phyloP scores from a whole-genome alignment of 352 stramenopile genomes.

The Phytophthora pisi region DNA sequence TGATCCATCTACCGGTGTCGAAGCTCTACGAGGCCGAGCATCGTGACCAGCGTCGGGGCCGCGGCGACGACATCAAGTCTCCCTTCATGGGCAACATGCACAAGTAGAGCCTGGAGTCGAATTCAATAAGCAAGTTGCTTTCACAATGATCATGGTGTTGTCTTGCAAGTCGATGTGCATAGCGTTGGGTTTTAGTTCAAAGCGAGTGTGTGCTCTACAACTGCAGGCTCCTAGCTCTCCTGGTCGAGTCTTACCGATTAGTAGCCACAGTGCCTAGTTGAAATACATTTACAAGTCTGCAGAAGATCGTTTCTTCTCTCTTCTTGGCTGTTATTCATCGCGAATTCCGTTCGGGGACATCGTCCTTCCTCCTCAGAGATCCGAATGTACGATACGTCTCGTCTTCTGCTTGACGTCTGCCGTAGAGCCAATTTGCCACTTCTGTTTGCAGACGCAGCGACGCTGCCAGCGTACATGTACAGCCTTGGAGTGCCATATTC shows the following conservation, averaged over 20 bases:
- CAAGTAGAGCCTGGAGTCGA: constrained; percentile 45
- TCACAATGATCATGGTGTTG: too few relatives aligned
- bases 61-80: constrained; percentile 53
- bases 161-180: too few relatives aligned
- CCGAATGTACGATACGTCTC: background rate
- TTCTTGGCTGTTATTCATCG: background rate
- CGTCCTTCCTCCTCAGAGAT: too few relatives aligned
- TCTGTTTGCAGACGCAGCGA: constrained; percentile 44
- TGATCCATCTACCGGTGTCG: constrained; percentile 55
- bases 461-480: too few relatives aligned
- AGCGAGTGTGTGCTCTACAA: too few relatives aligned
- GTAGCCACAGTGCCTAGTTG: too few relatives aligned
- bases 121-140: too few relatives aligned
- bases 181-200: too few relatives aligned
- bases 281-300: too few relatives aligned
- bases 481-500: too few relatives aligned
- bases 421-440: background rate
- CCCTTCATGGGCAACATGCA: constrained; percentile 85
- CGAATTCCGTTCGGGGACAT: background rate
- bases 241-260: too few relatives aligned
- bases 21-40: constrained; percentile 61
- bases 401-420: background rate
- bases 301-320: background rate
- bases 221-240: too few relatives aligned
- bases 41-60: constrained; percentile 10